Base-by-base conservation (phyloP, 306 rosid species). In the Comarum palustre region DNA sequence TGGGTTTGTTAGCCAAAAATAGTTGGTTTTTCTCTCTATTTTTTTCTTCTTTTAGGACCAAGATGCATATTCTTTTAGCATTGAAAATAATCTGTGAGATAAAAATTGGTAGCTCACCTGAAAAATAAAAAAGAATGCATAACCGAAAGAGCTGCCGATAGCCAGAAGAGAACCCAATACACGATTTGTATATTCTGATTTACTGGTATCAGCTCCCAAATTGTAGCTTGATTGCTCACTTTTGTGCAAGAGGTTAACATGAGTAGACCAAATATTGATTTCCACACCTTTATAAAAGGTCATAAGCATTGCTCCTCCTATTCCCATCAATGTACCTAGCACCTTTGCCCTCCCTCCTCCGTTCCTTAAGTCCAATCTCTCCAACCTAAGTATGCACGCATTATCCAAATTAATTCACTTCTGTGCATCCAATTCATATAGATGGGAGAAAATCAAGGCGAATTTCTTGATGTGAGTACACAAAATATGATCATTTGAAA, bases 271-370 rank as follows among this genome's bases (percentile, higher is more conserved):
- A 2, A 92, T 73, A 57, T 84, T 3, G 34, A 89, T 70, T 55
- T 86, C 79, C 14, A 54, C 36, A 3, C 96, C 97, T 75, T 78
- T 86, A 76, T 84, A 59, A 66, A 89, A 78, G 0, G 91, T 87
- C 38, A 92, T 66, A 32, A 89, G 2, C 91, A 87, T 87, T 58
- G 97, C 93, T 70, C 96, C 97, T 51, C 96, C 90, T 25, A 89
- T 82, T 67, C 97, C 93, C 20, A 77, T 31, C 34, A 87, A 4
- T 3, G 97, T 73, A 74, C 96, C 97, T 16, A 79, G 3, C 72
- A 87, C 79, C 67, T 87, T 92, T 0, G 91, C 90, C 79, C 78
- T 82, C 69, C 97, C 97, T 3, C 77, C 54, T 29, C 62, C 51
- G 55, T 68, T 81, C 57, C 79, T 68, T 19, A 82, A 43, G 20